Evolutionary conservation across 257 asterid species (phyloP).

Genomic region (Scutellaria barbata): DNA sequence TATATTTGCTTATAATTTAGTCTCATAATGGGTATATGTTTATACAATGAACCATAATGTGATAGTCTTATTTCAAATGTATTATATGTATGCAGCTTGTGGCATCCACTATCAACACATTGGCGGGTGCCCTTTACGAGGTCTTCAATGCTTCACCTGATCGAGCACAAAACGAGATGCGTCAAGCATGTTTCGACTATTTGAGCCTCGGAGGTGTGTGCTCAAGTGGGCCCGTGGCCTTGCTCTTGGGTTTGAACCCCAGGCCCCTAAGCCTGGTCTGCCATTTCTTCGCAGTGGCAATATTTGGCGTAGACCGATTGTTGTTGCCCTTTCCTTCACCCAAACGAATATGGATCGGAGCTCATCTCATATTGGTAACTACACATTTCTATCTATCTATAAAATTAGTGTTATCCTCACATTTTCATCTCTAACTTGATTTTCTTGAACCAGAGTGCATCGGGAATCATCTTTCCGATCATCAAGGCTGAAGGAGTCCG

Average conservation of each 20-base stretch:
- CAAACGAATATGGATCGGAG: conserved; percentile 56
- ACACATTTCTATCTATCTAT: neutral
- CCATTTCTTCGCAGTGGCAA: conserved; percentile 65
- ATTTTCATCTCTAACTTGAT: neutral
- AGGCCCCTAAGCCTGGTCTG: conserved; percentile 58
- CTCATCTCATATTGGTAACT: conserved; percentile 54
- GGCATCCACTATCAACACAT: conserved; percentile 61
- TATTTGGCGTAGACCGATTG: conserved; percentile 54
- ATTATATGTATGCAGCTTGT: conserved; percentile 48
- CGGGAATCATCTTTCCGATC: conserved; percentile 59
- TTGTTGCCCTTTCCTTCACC: conserved; percentile 57
- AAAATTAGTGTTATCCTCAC: no score
- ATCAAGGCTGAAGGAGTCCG: conserved; percentile 69
- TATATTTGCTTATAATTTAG: no score
- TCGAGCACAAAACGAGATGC: conserved; percentile 55
- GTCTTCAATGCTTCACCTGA: conserved; percentile 59
- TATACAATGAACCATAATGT: neutral
- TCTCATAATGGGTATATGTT: neutral
- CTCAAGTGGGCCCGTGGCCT: conserved; percentile 57
- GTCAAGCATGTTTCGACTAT: conserved; percentile 61
- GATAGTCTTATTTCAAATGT: conserved; percentile 18
- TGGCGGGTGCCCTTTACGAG: conserved; percentile 58
- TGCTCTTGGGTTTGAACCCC: conserved; percentile 63
- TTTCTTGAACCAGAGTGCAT: conserved; percentile 49
- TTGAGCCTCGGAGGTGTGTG: conserved; percentile 60